phyloP scores from a whole-genome alignment of 257 asterid genomes.

The Vinca minor region DNA sequence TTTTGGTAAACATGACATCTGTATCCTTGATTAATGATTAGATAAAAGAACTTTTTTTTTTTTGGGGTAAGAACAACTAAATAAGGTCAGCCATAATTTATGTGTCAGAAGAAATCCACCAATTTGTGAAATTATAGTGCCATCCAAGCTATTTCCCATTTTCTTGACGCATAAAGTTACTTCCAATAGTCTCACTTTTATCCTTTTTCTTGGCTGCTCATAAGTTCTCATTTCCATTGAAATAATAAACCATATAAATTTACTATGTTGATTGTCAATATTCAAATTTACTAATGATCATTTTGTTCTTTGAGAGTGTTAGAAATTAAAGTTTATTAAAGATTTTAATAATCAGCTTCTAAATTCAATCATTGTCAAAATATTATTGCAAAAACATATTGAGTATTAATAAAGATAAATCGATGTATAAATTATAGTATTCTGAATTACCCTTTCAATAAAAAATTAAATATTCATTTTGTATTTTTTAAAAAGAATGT shows the following conservation, averaged over 20 bases:
- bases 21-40: neutral
- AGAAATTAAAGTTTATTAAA: no score
- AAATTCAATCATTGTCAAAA: no score
- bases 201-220: neutral
- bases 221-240: neutral
- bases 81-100: neutral
- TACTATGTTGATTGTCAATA: no score
- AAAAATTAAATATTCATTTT: no score
- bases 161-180: neutral
- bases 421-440: no score
- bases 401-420: no score
- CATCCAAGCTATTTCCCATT: constrained; percentile 3
- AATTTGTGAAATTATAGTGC: neutral
- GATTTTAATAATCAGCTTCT: no score
- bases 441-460: no score
- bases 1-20: neutral
- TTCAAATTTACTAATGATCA: no score
- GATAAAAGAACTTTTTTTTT: neutral
- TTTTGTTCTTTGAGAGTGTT: no score
- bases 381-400: no score
- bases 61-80: constrained; percentile 1
- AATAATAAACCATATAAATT: neutral
- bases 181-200: neutral
- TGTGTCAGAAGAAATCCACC: neutral
- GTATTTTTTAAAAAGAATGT: no score